Base-by-base conservation (phyloP, 495 filamentous ascomycete genomes). In the Penicillium psychrofluorescens region DNA sequence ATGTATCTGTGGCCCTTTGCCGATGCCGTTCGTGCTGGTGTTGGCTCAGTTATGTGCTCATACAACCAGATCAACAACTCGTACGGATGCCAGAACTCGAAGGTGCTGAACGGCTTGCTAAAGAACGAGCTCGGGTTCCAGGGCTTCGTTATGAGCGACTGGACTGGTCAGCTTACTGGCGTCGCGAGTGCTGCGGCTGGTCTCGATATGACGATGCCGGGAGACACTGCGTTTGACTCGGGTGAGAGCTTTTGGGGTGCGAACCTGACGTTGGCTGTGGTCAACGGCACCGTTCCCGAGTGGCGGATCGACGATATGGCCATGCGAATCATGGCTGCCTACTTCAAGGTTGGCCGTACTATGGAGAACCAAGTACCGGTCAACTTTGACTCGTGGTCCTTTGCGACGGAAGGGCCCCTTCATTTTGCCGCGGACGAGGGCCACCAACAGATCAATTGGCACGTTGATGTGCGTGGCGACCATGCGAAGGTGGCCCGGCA, bases 281-380 rank as follows among this genome's bases (percentile, higher is more conserved):
- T 95, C 44, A 98, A 98, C 58, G 90, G 90, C 12, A 92, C 89
- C 2, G 72, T 95, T 36, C 91, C 92, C 0, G 80, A 88, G 59
- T 96, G 86, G 80, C 84, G 92, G 45, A 52, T 98, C 22, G 89
- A 95, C 55, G 92, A 98, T 56, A 95, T 95, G 87, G 86, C 77
- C 11, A 82, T 85, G 49, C 81, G 92, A 46, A 95, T 96, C 56
- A 91, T 96, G 81, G 81, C 91, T 33, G 84, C 90, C 16, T 94
- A 83, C 65, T 98, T 88, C 74, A 91, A 89, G 64, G 87, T 95
- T 43, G 87, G 86, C 43, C 79, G 83, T 49, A 83, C 83, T 35
- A 65, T 22, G 2, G 22, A 67, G 22, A 55, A 72, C 31, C 67
- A 75, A 34, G 72, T 78, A 11, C 81, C 82, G 16, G 80, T 85